Evolutionary conservation across 1,284 basidiomycete genomes (phyloP).

Genomic region (Ganoderma sinense): DNA sequence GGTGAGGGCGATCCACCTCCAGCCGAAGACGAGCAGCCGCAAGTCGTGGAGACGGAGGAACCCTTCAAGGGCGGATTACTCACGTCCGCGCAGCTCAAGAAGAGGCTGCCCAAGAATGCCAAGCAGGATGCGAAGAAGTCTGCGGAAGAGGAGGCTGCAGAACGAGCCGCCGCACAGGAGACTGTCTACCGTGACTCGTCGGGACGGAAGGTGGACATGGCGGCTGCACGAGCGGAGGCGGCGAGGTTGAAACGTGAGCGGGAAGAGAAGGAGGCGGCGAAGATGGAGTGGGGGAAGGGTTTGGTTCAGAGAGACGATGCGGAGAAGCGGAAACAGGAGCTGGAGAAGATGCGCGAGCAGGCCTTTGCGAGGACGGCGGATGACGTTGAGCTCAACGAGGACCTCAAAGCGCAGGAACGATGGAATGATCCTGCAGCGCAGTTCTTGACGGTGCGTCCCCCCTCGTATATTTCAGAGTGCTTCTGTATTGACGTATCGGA

Average conservation of each 20-base stretch:
- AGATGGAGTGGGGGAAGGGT: slow-evolving; percentile 98
- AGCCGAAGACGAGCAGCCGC: slow-evolving; percentile 74
- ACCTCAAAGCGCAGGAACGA: slow-evolving; percentile 78
- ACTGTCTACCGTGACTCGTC: slow-evolving; percentile 94
- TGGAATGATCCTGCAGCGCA: slow-evolving; percentile 97
- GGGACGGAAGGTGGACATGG: slow-evolving; percentile 90
- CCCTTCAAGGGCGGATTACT: slow-evolving; percentile 80
- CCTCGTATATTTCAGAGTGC: background rate
- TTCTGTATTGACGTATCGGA: slow-evolving; percentile 7
- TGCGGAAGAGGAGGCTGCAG: slow-evolving; percentile 54
- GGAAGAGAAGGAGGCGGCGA: slow-evolving; percentile 86
- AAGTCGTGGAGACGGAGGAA: slow-evolving; percentile 58
- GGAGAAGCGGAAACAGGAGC: slow-evolving; percentile 67
- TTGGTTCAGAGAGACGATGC: slow-evolving; percentile 85
- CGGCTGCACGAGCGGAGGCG: slow-evolving; percentile 84
- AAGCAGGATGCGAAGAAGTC: slow-evolving; percentile 43
- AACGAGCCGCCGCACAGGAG: slow-evolving; percentile 75
- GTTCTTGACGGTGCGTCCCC: slow-evolving; percentile 82
- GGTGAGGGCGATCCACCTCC: slow-evolving; percentile 57
- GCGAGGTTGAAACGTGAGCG: slow-evolving; percentile 78
- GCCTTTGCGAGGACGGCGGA: slow-evolving; percentile 84
- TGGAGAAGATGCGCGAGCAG: slow-evolving; percentile 70
- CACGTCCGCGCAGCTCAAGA: slow-evolving; percentile 69
- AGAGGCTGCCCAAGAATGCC: slow-evolving; percentile 49
- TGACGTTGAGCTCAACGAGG: slow-evolving; percentile 87